phyloP scores from a whole-genome alignment of 2,329 filamentous ascomycete genomes.

The Gremmenia infestans region DNA sequence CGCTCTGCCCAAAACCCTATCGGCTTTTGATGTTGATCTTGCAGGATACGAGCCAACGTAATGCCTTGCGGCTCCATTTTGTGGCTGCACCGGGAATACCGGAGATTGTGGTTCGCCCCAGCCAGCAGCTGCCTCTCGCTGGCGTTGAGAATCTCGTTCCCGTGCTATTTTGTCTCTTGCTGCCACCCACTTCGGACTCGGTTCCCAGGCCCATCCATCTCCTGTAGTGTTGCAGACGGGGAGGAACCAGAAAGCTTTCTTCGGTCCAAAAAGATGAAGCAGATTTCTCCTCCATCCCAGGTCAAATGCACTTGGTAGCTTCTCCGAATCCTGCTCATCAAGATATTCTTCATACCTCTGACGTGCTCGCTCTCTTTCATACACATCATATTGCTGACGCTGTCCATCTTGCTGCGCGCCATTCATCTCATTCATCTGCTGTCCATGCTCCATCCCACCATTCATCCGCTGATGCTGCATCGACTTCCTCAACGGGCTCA shows the following conservation, averaged over 20 bases:
- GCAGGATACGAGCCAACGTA: constrained; percentile 24
- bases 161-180: constrained; percentile 58
- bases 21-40: constrained; percentile 30
- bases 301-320: constrained; percentile 90
- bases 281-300: constrained; percentile 80
- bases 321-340: constrained; percentile 82
- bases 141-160: constrained; percentile 55
- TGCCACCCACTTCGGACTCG: constrained; percentile 71
- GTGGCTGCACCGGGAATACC: constrained; percentile 6
- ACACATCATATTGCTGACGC: constrained; percentile 37
- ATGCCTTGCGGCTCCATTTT: constrained; percentile 27
- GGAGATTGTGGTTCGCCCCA: constrained; percentile 47
- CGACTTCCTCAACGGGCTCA: constrained; percentile 69
- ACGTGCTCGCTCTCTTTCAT: constrained; percentile 60
- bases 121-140: constrained; percentile 60
- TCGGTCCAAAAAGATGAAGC: constrained; percentile 72
- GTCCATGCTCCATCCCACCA: constrained; percentile 51
- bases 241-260: constrained; percentile 67
- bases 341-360: constrained; percentile 75
- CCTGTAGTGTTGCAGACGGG: constrained; percentile 82
- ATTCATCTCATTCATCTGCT: constrained; percentile 68
- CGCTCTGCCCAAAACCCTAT: constrained; percentile 28
- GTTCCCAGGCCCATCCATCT: constrained; percentile 93
- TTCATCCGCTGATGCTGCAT: constrained; percentile 59
- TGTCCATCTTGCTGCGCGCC: constrained; percentile 13